Percentiles rank a stretch among this genome's conserved stretches.
These are phyloP conservation scores for Phoma herbarum DNA, from an alignment of 2,329 filamentous ascomycete species.

Conservation along the genomic window DNA sequence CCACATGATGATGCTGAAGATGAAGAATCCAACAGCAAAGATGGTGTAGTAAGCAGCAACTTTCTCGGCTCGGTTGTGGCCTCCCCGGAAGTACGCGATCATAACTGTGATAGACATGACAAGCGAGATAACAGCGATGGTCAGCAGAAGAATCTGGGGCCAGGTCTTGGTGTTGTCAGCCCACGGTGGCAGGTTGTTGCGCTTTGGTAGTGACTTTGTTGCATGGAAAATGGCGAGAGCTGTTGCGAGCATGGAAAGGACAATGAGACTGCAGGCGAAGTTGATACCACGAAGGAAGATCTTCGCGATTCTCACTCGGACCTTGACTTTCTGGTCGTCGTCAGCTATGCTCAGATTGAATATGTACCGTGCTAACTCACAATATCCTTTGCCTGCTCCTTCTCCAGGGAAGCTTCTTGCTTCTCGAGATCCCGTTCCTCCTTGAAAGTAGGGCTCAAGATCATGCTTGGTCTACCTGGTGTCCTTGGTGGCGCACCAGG, in stretches of 20 bases:
- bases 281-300: slow-evolving; percentile 94
- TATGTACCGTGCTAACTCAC: slow-evolving; percentile 64
- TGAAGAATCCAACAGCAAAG: slow-evolving; percentile 92
- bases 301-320: slow-evolving; percentile 90
- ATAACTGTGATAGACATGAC: slow-evolving; percentile 81
- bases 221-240: slow-evolving; percentile 93
- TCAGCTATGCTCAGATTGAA: slow-evolving; percentile 42
- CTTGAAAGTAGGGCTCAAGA: slow-evolving; percentile 87
- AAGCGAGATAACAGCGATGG: slow-evolving; percentile 82
- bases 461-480: slow-evolving; percentile 67
- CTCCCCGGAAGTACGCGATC: slow-evolving; percentile 85
- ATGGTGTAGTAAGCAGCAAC: slow-evolving; percentile 94
- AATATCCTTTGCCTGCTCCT: slow-evolving; percentile 85
- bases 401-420: slow-evolving; percentile 80
- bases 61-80: slow-evolving; percentile 89
- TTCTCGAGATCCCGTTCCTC: slow-evolving; percentile 90
- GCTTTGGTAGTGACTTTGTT: slow-evolving; percentile 75
- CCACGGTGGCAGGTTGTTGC: slow-evolving; percentile 88
- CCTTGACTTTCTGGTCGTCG: slow-evolving; percentile 81
- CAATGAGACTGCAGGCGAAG: slow-evolving; percentile 96
- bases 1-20: slow-evolving; percentile 94
- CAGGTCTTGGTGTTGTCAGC: slow-evolving; percentile 79
- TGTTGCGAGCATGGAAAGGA: slow-evolving; percentile 87
- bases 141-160: slow-evolving; percentile 87
- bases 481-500: slow-evolving; percentile 79